Percentiles rank a stretch among this genome's conserved stretches.
These are phyloP conservation scores for Jatropha podagrica DNA, from an alignment of 441 rosid genomes.

Conservation along the genomic window DNA sequence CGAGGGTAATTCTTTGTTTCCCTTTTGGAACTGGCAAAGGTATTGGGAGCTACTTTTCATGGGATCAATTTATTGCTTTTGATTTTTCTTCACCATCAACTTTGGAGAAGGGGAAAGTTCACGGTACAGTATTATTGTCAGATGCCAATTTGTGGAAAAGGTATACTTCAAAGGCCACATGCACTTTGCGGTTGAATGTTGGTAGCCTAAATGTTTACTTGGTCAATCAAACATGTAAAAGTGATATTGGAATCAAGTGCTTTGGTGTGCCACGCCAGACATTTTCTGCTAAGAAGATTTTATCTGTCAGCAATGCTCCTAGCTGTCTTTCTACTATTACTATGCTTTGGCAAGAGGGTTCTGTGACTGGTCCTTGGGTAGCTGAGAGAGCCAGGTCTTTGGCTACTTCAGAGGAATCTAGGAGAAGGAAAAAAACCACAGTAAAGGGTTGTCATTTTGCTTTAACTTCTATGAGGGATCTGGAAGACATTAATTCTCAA, in stretches of 20 bases:
- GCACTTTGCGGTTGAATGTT: conserved; percentile 55
- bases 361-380: conserved; percentile 65
- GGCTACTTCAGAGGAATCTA: conserved; percentile 61
- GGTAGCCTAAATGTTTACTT: conserved; percentile 63
- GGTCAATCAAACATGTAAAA: conserved; percentile 47
- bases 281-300: conserved; percentile 53
- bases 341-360: conserved; percentile 81
- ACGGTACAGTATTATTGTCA: conserved; percentile 34
- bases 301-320: conserved; percentile 49
- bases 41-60: conserved; percentile 37
- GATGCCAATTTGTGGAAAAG: conserved; percentile 33
- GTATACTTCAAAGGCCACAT: conserved; percentile 40
- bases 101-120: conserved; percentile 36
- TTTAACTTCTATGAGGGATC: conserved; percentile 51
- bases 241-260: conserved; percentile 35
- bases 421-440: conserved; percentile 41
- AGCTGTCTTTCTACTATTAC: conserved; percentile 60
- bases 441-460: conserved; percentile 76
- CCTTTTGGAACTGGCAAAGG: conserved; percentile 54
- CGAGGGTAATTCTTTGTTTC: conserved; percentile 77
- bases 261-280: conserved; percentile 30
- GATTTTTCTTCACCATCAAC: conserved; percentile 54
- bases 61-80: conserved; percentile 71
- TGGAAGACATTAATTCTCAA: conserved; percentile 53
- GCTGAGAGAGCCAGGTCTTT: conserved; percentile 76